phyloP scores from a whole-genome alignment of 495 filamentous ascomycete genomes.

The Aspergillus diversus region DNA sequence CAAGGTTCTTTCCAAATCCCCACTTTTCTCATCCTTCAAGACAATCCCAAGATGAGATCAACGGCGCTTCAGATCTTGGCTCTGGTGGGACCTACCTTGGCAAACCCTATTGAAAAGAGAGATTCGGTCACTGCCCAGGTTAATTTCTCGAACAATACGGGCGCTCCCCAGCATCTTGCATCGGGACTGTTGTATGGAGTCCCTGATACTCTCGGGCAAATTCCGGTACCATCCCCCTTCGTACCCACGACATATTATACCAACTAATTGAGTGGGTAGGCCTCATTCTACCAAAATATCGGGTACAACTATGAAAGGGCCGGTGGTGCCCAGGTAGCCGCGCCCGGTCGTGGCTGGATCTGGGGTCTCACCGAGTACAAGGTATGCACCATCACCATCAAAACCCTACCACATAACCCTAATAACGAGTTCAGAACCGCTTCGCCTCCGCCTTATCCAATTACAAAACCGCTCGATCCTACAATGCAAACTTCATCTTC shows the following conservation, averaged over 20 bases:
- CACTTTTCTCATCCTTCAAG: neutral
- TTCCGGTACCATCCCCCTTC: neutral
- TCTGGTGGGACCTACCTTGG: neutral
- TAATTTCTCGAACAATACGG: neutral
- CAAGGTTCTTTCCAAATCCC: neutral
- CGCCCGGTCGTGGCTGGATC: neutral
- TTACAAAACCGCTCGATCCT: neutral
- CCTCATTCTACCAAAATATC: conserved; percentile 1
- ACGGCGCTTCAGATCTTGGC: neutral
- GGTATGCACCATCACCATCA: neutral
- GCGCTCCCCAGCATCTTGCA: neutral
- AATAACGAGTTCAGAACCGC: neutral
- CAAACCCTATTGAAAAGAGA: neutral
- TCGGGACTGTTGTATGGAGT: conserved; percentile 1
- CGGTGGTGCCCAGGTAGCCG: neutral
- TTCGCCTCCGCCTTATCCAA: neutral
- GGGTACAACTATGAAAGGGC: conserved; percentile 1
- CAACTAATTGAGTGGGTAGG: neutral
- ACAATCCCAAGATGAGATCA: neutral
- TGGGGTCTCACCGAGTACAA: neutral
- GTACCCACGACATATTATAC: neutral
- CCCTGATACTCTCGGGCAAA: neutral
- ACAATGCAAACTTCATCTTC: neutral
- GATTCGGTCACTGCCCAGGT: conserved; percentile 1
- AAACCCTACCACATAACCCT: neutral